These are phyloP conservation scores for Pythium insidiosum DNA, from an alignment of 352 stramenopile species.

Conservation along the genomic window DNA sequence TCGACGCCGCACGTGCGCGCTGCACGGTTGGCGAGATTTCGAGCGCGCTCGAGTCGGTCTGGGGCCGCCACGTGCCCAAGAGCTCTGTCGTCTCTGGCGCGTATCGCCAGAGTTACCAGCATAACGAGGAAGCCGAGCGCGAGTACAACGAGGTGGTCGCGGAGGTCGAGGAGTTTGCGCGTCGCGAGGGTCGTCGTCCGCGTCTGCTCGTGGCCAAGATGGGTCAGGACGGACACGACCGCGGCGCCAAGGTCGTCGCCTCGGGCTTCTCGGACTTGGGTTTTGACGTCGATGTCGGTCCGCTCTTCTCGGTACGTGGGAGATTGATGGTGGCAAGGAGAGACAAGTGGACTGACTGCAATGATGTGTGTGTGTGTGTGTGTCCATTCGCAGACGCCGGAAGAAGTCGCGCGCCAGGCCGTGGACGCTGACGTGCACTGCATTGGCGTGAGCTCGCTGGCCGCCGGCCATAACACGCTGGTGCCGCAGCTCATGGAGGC, in stretches of 20 bases:
- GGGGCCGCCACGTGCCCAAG: constrained; percentile 91
- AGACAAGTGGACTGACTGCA: neutral
- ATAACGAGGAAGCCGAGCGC: constrained; percentile 49
- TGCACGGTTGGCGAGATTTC: constrained; percentile 96
- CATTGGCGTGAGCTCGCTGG: constrained; percentile 87
- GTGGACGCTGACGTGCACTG: constrained; percentile 95
- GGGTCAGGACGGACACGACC: constrained; percentile 96
- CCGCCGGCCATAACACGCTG: constrained; percentile 94
- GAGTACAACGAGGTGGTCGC: constrained; percentile 89
- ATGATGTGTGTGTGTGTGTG: neutral
- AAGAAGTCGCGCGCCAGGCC: constrained; percentile 63
- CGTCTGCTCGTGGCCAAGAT: constrained; percentile 95
- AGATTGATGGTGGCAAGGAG: neutral
- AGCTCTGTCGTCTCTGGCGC: constrained; percentile 51
- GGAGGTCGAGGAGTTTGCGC: constrained; percentile 90
- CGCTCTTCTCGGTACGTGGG: constrained; percentile 86
- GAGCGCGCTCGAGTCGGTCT: constrained; percentile 89
- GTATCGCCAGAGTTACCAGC: constrained; percentile 44
- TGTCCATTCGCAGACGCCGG: constrained; percentile 24
- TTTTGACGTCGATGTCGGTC: constrained; percentile 97
- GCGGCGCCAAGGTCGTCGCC: constrained; percentile 96
- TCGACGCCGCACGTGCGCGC: constrained; percentile 85
- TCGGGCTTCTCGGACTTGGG: constrained; percentile 95
- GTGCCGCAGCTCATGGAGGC: constrained; percentile 90
- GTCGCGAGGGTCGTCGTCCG: constrained; percentile 88